These are phyloP conservation scores for Telopea speciosissima DNA, from an alignment of 177 flowering plant genomes.

Conservation along the genomic window DNA sequence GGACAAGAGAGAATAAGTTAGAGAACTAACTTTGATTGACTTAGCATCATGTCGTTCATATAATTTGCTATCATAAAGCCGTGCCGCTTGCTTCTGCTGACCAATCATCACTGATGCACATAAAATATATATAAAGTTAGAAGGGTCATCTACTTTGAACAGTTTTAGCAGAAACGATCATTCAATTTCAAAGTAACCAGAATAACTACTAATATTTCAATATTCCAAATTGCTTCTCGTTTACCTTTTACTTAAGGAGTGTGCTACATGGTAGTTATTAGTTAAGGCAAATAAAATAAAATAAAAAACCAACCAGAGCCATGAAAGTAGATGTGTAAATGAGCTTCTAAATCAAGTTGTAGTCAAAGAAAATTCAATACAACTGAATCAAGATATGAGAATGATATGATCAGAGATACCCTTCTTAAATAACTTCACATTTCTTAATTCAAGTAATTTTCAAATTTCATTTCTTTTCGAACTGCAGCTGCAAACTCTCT, in stretches of 20 bases:
- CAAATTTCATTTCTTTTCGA: no score
- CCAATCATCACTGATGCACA: constrained; percentile 25
- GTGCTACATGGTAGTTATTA: background rate
- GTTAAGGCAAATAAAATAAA: background rate
- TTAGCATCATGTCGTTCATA: constrained; percentile 56
- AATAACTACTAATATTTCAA: background rate
- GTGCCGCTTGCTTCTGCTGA: constrained; percentile 42
- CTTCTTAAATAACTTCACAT: background rate
- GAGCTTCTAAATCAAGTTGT: background rate
- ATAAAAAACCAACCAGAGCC: background rate
- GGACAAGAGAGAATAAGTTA: background rate
- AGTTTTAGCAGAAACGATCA: background rate
- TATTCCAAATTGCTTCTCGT: background rate
- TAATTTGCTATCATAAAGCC: constrained; percentile 43
- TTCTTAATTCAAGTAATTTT: background rate
- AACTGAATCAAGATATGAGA: background rate
- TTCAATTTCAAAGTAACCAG: background rate
- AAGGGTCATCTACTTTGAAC: background rate
- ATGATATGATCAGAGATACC: background rate
- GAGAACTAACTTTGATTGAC: constrained; percentile 40
- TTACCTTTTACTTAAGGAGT: background rate
- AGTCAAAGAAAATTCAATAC: background rate
- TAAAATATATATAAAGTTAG: constrained; percentile 11
- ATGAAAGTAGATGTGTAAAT: background rate
- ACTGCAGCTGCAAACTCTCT: background rate